A percentile compares a stretch with the other conserved stretches of the same genome.
Evolutionary conservation across 1,139 yeast species (phyloP).

Genomic region (Suhomyces bokatorum): DNA sequence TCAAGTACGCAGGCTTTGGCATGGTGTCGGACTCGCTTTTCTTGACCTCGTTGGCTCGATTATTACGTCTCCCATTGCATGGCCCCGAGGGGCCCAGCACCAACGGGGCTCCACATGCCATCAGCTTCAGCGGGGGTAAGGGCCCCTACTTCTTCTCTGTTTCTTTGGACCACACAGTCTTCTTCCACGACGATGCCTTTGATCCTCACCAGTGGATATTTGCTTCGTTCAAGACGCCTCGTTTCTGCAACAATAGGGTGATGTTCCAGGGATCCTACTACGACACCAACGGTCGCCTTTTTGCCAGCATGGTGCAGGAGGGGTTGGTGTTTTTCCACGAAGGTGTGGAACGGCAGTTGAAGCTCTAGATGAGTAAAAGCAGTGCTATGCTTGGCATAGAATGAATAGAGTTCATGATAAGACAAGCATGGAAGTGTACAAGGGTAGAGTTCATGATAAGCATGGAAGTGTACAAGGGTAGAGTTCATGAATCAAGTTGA

Average conservation of each 20-base stretch:
- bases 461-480: no score
- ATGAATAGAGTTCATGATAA: no score
- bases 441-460: no score
- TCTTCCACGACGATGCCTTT: conserved; percentile 44
- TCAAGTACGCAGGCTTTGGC: conserved; percentile 30
- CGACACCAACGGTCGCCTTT: conserved; percentile 34
- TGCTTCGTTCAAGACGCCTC: conserved; percentile 35
- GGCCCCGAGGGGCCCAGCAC: conserved; percentile 9
- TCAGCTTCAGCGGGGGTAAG: conserved; percentile 19
- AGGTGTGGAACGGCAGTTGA: conserved; percentile 31
- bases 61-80: conserved; percentile 24
- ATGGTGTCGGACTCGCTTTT: conserved; percentile 38
- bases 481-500: no score
- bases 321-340: conserved; percentile 39
- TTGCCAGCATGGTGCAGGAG: conserved; percentile 47
- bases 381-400: no score
- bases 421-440: no score
- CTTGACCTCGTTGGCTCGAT: conserved; percentile 31
- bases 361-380: conserved; percentile 27
- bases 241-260: conserved; percentile 42
- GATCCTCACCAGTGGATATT: conserved; percentile 45
- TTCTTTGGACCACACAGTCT: conserved; percentile 44
- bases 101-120: conserved; percentile 5
- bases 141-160: conserved; percentile 37
- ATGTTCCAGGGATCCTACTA: conserved; percentile 38